A percentile compares a stretch with the other conserved stretches of the same genome.
These are phyloP conservation scores for Codiaeum variegatum DNA, from an alignment of 441 rosid species.

Conservation along the genomic window DNA sequence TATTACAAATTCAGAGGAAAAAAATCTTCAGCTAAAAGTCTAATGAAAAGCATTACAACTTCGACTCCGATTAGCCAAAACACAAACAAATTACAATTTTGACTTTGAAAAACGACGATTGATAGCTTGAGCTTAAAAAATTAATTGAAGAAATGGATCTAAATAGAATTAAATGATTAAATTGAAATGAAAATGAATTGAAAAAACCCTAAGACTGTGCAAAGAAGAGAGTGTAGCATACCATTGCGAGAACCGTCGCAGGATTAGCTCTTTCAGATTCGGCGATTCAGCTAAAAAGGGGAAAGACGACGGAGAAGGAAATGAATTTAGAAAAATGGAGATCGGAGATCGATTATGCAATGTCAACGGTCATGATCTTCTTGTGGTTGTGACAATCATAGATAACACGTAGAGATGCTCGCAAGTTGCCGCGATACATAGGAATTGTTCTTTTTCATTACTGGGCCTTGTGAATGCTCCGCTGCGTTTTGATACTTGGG, in stretches of 20 bases:
- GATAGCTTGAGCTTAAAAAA: neutral
- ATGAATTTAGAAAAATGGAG: neutral
- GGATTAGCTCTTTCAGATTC: neutral
- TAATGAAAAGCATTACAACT: neutral
- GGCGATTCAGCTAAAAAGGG: constrained; percentile 7
- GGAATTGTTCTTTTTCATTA: neutral
- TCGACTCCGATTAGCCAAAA: neutral
- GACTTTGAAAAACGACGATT: neutral
- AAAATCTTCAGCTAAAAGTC: neutral
- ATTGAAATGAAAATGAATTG: neutral
- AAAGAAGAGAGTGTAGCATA: neutral
- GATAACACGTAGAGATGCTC: constrained; percentile 7
- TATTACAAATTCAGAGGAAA: neutral
- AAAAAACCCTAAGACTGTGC: neutral
- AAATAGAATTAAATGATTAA: neutral
- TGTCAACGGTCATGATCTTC: constrained; percentile 10
- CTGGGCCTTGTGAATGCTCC: neutral
- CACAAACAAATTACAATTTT: neutral
- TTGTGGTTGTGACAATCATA: constrained; percentile 11
- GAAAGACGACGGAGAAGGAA: neutral
- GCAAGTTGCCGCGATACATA: neutral
- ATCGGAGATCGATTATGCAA: neutral
- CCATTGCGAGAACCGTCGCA: constrained; percentile 12
- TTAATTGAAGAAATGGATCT: constrained; percentile 8
- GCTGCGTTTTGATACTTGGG: constrained; percentile 5